A percentile compares a stretch with the other conserved stretches of the same genome.
Evolutionary conservation across 805 yeast species (phyloP).

Genomic region (Wickerhamomyces hampshirensis): DNA sequence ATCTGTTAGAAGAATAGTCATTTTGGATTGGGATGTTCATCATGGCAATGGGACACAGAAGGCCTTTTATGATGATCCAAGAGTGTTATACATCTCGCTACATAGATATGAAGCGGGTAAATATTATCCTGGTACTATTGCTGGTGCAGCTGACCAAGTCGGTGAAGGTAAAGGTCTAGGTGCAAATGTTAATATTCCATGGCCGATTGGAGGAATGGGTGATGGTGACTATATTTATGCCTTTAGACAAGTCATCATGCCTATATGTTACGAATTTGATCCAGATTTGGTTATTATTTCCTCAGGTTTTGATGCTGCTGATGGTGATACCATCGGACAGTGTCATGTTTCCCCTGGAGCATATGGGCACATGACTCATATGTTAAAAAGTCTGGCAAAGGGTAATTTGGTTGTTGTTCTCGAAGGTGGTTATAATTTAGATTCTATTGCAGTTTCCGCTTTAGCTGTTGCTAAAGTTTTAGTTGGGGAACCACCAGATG

Average conservation of each 20-base stretch:
- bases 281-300: constrained; percentile 93
- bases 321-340: constrained; percentile 95
- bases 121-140: constrained; percentile 90
- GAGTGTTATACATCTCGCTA: constrained; percentile 84
- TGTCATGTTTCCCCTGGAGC: constrained; percentile 95
- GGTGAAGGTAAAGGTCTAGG: constrained; percentile 91
- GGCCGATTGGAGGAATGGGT: constrained; percentile 88
- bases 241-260: constrained; percentile 79
- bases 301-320: constrained; percentile 98
- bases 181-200: constrained; percentile 83
- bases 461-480: constrained; percentile 86
- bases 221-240: constrained; percentile 96
- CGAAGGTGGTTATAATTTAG: constrained; percentile 96
- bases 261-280: constrained; percentile 80
- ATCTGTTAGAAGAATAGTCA: constrained; percentile 73
- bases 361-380: constrained; percentile 93
- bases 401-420: constrained; percentile 86
- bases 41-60: constrained; percentile 99
- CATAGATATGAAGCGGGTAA: constrained; percentile 91
- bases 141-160: constrained; percentile 73
- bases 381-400: constrained; percentile 78
- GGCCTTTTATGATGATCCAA: constrained; percentile 82
- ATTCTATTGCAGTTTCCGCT: constrained; percentile 86
- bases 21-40: constrained; percentile 97
- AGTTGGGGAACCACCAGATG: constrained; percentile 93